These are phyloP conservation scores for Phanerochaete carnosa DNA, from an alignment of 768 basidiomycete species.

Conservation along the genomic window DNA sequence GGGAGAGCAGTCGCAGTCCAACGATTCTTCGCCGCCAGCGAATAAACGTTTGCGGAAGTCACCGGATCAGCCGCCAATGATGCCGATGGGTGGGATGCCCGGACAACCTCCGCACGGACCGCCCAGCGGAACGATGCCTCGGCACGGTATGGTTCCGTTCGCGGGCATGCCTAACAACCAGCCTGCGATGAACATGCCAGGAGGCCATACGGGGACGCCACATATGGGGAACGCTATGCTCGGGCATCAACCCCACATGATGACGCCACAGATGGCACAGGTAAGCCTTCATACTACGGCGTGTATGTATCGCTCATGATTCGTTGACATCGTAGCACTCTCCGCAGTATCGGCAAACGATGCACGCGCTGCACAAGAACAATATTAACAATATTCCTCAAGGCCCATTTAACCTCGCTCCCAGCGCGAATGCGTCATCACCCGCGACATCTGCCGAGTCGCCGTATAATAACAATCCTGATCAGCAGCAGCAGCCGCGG, in stretches of 20 bases:
- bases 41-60: constrained; percentile 31
- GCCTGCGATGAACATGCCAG: constrained; percentile 26
- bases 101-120: constrained; percentile 34
- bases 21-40: constrained; percentile 30
- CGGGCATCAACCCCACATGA: constrained; percentile 27
- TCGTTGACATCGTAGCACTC: constrained; percentile 7
- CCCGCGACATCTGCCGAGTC: constrained; percentile 41
- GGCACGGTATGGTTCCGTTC: constrained; percentile 21
- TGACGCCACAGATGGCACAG: constrained; percentile 13
- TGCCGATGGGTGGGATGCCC: constrained; percentile 25
- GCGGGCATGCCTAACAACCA: constrained; percentile 19
- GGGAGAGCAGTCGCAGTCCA: constrained; percentile 25
- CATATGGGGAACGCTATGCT: constrained; percentile 41
- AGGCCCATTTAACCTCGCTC: constrained; percentile 22
- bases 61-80: constrained; percentile 31
- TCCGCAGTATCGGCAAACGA: constrained; percentile 35
- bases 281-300: not conserved
- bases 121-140: constrained; percentile 36
- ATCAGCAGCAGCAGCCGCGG: constrained; percentile 11
- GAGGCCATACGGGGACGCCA: constrained; percentile 32
- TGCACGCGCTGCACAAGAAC: constrained; percentile 36
- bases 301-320: constrained; percentile 8
- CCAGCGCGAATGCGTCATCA: constrained; percentile 37
- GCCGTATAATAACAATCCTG: constrained; percentile 27
- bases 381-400: constrained; percentile 16